A percentile compares a stretch with the other conserved stretches of the same genome.
Conservation (phyloP, 768 basidiomycete genomes). For the Dictyophora rubrovolvata region DNA sequence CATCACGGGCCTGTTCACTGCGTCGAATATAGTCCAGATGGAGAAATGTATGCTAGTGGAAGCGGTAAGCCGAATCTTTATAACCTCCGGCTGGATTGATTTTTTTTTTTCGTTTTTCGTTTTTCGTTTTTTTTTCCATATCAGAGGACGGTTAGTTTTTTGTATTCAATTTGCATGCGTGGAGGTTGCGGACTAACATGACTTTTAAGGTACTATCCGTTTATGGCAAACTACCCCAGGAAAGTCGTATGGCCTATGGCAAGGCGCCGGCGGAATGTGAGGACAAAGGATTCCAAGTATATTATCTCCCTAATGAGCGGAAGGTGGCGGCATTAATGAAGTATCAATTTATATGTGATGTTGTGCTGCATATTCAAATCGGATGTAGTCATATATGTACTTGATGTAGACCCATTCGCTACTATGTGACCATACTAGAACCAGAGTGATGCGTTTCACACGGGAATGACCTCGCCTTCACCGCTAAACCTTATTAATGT, state of each 20-base stretch:
- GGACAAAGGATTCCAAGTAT: background rate
- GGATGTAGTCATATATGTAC: background rate
- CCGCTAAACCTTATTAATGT: background rate
- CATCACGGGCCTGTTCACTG: constrained; percentile 97
- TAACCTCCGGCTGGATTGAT: background rate
- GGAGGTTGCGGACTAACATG: constrained; percentile 8
- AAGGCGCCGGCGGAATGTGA: constrained; percentile 31
- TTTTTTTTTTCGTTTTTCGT: constrained; percentile 6
- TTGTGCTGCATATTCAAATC: background rate
- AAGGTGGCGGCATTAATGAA: background rate
- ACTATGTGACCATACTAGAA: background rate
- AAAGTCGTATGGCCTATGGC: constrained; percentile 88
- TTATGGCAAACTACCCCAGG: constrained; percentile 96
- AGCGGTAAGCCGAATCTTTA: constrained; percentile 57
- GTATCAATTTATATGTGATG: background rate
- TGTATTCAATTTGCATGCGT: background rate
- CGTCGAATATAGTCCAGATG: constrained; percentile 89
- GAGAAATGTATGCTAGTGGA: constrained; percentile 95
- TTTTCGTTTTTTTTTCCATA: constrained; percentile 10
- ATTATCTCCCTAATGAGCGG: background rate
- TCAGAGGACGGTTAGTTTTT: constrained; percentile 61
- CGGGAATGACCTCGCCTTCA: background rate
- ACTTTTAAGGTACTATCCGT: constrained; percentile 70
- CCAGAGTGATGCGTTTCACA: background rate
- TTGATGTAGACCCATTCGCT: background rate